Evolutionary conservation across 306 rosid species (phyloP).

Genomic region (Quercus mongolica): DNA sequence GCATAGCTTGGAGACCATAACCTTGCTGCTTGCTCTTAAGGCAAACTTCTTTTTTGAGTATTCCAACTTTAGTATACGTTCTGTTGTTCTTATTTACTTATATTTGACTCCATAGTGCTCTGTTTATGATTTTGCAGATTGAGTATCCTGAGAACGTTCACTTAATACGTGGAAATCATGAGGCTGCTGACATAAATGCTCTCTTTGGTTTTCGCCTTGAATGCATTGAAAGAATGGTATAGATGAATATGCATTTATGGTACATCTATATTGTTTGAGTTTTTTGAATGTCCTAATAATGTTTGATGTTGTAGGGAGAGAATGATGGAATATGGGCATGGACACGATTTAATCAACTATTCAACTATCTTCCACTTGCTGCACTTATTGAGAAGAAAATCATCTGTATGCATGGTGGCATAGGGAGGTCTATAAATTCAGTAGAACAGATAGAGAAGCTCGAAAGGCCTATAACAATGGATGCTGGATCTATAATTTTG

Average conservation of each 20-base stretch:
- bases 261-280: constrained; percentile 18
- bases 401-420: constrained; percentile 99
- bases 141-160: constrained; percentile 96
- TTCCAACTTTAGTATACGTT: constrained; percentile 16
- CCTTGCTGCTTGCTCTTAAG: constrained; percentile 97
- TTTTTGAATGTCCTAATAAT: constrained; percentile 27
- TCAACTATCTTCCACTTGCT: constrained; percentile 95
- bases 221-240: constrained; percentile 99
- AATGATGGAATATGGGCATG: constrained; percentile 99
- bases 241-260: constrained; percentile 20
- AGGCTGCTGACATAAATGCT: constrained; percentile 99
- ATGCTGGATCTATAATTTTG: constrained; percentile 92
- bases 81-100: constrained; percentile 7
- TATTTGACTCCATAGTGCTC: constrained; percentile 17
- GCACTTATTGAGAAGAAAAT: constrained; percentile 98
- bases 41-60: constrained; percentile 38
- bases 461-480: constrained; percentile 98
- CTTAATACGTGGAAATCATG: constrained; percentile 98
- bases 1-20: constrained; percentile 98
- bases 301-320: constrained; percentile 71
- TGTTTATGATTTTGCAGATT: constrained; percentile 62
- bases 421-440: constrained; percentile 91
- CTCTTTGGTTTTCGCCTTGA: constrained; percentile 98
- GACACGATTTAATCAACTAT: constrained; percentile 99
- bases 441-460: constrained; percentile 98